A percentile compares a stretch with the other conserved stretches of the same genome.
These are phyloP conservation scores for Fonsecaea multimorphosa DNA, from an alignment of 2,329 filamentous ascomycete genomes.

Conservation along the genomic window DNA sequence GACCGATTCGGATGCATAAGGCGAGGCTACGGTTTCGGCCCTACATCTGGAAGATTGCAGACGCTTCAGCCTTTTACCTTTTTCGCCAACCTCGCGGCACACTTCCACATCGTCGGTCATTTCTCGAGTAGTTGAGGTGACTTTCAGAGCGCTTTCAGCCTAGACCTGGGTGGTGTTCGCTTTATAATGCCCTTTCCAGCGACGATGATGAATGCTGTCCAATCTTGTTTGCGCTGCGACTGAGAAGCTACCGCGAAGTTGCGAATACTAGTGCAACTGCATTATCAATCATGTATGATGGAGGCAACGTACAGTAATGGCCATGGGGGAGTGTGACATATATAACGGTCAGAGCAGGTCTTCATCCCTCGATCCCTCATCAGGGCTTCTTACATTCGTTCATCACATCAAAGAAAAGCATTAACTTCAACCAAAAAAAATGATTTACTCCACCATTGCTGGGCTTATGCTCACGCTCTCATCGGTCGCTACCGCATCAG, in stretches of 20 bases:
- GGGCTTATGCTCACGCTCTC: slow-evolving; percentile 20
- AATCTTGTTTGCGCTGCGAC: slow-evolving; percentile 10
- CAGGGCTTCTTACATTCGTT: slow-evolving; percentile 13
- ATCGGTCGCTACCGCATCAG: slow-evolving; percentile 20
- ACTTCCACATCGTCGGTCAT: slow-evolving; percentile 11
- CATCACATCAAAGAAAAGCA: slow-evolving; percentile 15
- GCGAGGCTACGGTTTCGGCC: slow-evolving; percentile 10
- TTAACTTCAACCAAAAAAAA: slow-evolving; percentile 8
- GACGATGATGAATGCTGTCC: slow-evolving; percentile 6
- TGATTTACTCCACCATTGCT: slow-evolving; percentile 19
- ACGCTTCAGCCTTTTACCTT: slow-evolving; percentile 11
- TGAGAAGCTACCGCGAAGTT: slow-evolving; percentile 10
- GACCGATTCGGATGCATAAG: slow-evolving; percentile 14
- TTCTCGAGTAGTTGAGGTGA: slow-evolving; percentile 10
- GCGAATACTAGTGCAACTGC: slow-evolving; percentile 8
- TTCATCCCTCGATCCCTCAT: slow-evolving; percentile 11
- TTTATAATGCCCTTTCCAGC: slow-evolving; percentile 7
- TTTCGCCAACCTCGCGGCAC: slow-evolving; percentile 11
- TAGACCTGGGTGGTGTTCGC: slow-evolving; percentile 6
- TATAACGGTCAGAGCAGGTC: slow-evolving; percentile 13
- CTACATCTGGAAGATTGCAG: slow-evolving; percentile 14
- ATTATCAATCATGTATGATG: slow-evolving; percentile 13
- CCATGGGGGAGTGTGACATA: slow-evolving; percentile 6
- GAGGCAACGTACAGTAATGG: slow-evolving; percentile 7
- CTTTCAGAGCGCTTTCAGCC: neutral